Base-by-base conservation (phyloP, 805 yeast genomes). In the Wickerhamiella hasegawae region DNA sequence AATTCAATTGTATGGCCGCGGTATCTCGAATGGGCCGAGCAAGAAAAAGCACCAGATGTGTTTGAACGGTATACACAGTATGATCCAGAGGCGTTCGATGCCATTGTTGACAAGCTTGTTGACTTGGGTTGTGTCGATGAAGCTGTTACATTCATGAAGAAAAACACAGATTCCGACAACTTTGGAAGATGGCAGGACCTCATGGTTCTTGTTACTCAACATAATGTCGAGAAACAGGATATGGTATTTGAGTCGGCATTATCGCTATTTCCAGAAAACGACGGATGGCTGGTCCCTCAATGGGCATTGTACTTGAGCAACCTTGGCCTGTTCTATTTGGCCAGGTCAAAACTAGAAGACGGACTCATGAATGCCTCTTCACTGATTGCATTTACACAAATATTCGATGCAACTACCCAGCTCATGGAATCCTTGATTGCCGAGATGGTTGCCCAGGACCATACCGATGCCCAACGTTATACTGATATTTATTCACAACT, bases 401-500 rank as follows among this genome's bases (percentile, higher is more conserved):
- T 80, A 0, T 82, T 70, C 51, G 84, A 80, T 48, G 57, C 70
- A 3, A 72, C 68, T 44, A 55, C 71, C 4, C 76, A 74, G 43
- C 62, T 73, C 49, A 73, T 73, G 48, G 87, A 77, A 41, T 43
- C 60, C 3, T 40, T 60, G 19, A 47, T 71, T n/a, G 48, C 58
- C 1, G 42, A 36, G 15, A 30, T 58, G 24, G 48, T 63, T 43
- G 49, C 48, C n/a, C 34, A 31, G 5, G 40, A 41, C 5, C 32
- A 40, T 20, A 40, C 48, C 3, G 43, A 72, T 5, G 70, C 28
- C 15, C 6, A 67, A 28, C 47, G 67, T 18, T 50, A 65, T 12
- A 51, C 77, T 52, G 55, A 50, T 14, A 52, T 54, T 32, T 68
- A 76, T 42, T 80, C 75, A 41, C 53, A 56, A 17, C 53, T 83